Base-by-base conservation (phyloP, 768 basidiomycete species). In the Psilocybe cyanescens region DNA sequence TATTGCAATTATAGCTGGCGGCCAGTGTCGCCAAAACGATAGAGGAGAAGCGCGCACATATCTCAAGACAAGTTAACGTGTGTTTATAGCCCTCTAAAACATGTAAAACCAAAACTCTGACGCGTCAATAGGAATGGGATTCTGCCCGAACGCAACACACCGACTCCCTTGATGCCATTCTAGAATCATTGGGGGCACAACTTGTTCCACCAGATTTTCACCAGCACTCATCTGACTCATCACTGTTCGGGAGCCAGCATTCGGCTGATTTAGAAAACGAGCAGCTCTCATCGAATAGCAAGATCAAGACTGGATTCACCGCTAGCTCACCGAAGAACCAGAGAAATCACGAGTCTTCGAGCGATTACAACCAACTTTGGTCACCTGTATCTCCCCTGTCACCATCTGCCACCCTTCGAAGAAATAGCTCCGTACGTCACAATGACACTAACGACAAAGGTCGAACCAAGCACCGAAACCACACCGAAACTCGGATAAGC, bases 131-230 rank as follows among this genome's bases (percentile, higher is more conserved):
- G 91, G 84, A 86, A 69, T 94, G 91, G 91, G 92, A 94, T 68
- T 65, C 70, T 4, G 71, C 83, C 12, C 83, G 91, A n/a, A 77
- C 74, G 11, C 82, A 86, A 70, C 85, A 86, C 41, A 82, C 84
- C 4, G 79, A 84, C 11, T 81, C 85, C 1, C 81, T 95, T 2
- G 92, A 95, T 65, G 68, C 70, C 29, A 81, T 92, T 33, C 82
- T 95, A 6, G 92, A 94, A 61, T 83, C 87, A 1, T 82, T 94
- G 14, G 86, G 90, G 29, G 69, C 81, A 1, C 92, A 92, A 58
- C 76, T 85, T 37, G 92, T 95, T 16, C 92, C 92, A 0, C 88
- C 90, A 1, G 87, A 87, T 55, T 93, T 94, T 70, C 86, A 94
- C 71, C 80, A 89, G 67, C 80, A 79, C 39, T 79, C 87, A 8